Base-by-base conservation (phyloP, 495 filamentous ascomycete genomes). In the Penicillium paxilli region DNA sequence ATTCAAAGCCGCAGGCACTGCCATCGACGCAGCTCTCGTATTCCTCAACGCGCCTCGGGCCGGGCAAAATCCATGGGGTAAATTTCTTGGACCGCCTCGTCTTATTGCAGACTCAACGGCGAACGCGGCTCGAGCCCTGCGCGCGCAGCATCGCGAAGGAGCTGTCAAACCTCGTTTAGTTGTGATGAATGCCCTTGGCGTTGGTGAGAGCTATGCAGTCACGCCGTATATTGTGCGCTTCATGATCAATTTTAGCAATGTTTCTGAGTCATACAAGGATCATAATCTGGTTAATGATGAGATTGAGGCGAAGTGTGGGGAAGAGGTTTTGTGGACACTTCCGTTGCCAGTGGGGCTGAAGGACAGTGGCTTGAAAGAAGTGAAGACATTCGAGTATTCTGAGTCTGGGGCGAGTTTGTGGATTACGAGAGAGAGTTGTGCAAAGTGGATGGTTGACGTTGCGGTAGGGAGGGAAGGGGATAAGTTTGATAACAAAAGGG, bases 391-490 rank as follows among this genome's bases (percentile, higher is more conserved):
- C 35, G 53, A 12, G 9, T 12, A 28, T n/a, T 44, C 28, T 6
- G 52, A 55, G 20, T 17, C 45, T 19, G 30, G 45, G 21, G 26
- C 45, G n/a, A 30, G 28, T 37, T 44, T 47, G 25, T 41, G 14
- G 11, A 50, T 50, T 35, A 51, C 53, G 19, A 20, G 53, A 10
- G 53, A 56, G 42, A 56, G 53, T 24, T 56, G 53, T 56, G 53
- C 53, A 4, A 24, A 37, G 24, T 56, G 53, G 53, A 50, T 56
- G 53, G 46, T 56, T 26, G 53, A 44, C 23, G 53, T 56, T 6
- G 47, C 53, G n/a, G 10, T 21, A 0, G 53, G 53, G 33, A 56
- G 25, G 22, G 23, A 26, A 14, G 35, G 46, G 4, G 47, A 46
- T 17, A 32, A 32, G 16, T 56, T 50, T 35, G 20, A 50, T 19